A percentile compares a stretch with the other conserved stretches of the same genome.
phyloP scores from a whole-genome alignment of 2,329 filamentous ascomycete species.

The Bretziella fagacearum region DNA sequence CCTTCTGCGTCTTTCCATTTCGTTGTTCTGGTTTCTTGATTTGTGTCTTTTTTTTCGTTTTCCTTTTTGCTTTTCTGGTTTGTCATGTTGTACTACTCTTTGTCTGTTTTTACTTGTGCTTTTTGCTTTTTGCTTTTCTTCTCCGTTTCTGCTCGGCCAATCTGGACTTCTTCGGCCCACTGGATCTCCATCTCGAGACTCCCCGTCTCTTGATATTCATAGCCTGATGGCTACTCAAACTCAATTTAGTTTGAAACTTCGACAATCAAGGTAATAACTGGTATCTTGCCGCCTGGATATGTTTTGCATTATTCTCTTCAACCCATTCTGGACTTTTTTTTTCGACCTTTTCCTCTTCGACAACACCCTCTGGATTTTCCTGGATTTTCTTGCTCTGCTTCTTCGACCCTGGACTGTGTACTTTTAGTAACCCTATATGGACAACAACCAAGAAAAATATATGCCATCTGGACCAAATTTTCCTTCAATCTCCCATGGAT shows the following conservation, averaged over 20 bases:
- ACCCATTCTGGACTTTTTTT: constrained; percentile 5
- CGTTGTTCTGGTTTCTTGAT: constrained; percentile 14
- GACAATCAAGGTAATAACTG: not conserved
- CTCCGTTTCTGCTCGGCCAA: not conserved
- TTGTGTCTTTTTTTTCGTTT: constrained; percentile 14
- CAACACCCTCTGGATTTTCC: too few relatives aligned
- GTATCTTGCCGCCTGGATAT: not conserved
- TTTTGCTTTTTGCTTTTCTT: too few relatives aligned
- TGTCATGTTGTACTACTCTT: constrained; percentile 20
- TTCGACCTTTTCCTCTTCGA: constrained; percentile 1
- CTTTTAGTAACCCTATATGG: constrained; percentile 1
- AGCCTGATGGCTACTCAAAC: not conserved
- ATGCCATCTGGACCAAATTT: constrained; percentile 5
- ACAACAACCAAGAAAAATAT: constrained; percentile 4
- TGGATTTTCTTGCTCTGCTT: too few relatives aligned
- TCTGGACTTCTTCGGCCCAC: constrained; percentile 5
- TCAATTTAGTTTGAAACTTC: constrained; percentile 4
- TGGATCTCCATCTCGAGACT: constrained; percentile 2
- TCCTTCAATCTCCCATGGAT: constrained; percentile 1
- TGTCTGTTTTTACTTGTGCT: constrained; percentile 21
- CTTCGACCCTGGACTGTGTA: constrained; percentile 10
- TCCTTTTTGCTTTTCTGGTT: constrained; percentile 3
- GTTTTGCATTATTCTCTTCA: not conserved
- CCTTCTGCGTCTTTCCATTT: constrained; percentile 21
- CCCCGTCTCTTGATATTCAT: not conserved